Evolutionary conservation across 352 stramenopile species (phyloP), one percentile per base, ranked within the genome.

Genomic region (Pilasporangium apinafurcum): DNA sequence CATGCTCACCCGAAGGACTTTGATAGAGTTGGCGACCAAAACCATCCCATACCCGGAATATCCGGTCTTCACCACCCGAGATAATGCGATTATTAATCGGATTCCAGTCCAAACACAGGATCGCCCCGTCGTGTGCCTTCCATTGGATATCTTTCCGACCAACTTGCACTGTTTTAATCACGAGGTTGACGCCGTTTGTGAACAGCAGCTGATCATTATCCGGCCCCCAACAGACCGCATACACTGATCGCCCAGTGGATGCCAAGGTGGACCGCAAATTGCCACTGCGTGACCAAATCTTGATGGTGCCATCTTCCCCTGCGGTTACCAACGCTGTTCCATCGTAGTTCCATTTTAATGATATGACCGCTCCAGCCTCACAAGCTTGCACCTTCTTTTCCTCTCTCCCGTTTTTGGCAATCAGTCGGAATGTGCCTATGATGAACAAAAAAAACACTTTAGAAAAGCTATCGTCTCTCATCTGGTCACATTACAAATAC

Each of bases 21-120:
- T 92, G 71, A 53, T 95, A 98, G 32, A 98, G 56, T 42, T 95
- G 82, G 5, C 88, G 80, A 1, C 92, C 92, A 51, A 96, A 96
- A 10, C 70, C 70, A 53, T 97, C 91, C 90, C 92, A 98, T 10
- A 97, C 77, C 8, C 88, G 71, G 57, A 97, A 98, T 21, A 89
- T 75, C 6, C 92, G 74, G 53, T 98, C 92, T 65, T 98, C 92
- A 4, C 91, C 87, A 21, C 92, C 92, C 8, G 78, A 96, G 31
- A 98, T 68, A 41, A 98, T 77, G 18, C 85, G 76, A 34, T 94
- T 89, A 50, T 92, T 96, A 37, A 96, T 94, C 30, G 79, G 67
- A 45, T 92, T 96, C 92, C 92, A 98, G 59, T 97, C 88, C n/a
- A 96, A 55, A 31, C 79, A 93, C 18, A 96, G 58, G 48, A 97